phyloP scores from a whole-genome alignment of 2,329 filamentous ascomycete species.

The Lecanicillium sp. region DNA sequence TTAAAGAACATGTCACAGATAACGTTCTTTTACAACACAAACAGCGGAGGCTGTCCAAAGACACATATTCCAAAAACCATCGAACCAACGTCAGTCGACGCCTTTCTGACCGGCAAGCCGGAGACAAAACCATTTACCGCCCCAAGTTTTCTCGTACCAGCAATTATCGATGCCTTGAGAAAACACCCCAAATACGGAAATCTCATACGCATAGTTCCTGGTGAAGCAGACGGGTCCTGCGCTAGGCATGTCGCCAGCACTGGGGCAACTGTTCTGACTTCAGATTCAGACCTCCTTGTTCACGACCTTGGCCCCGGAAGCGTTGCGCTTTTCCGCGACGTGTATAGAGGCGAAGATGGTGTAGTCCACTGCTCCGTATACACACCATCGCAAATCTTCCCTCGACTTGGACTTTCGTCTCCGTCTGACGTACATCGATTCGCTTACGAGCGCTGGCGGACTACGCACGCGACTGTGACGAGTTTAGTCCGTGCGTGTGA shows the following conservation, averaged over 20 bases:
- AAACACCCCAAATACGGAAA: slow-evolving; percentile 30
- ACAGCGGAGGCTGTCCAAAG: slow-evolving; percentile 17
- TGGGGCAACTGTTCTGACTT: slow-evolving; percentile 58
- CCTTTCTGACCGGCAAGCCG: slow-evolving; percentile 17
- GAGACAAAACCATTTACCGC: slow-evolving; percentile 30
- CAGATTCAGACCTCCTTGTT: slow-evolving; percentile 80
- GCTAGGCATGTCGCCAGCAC: slow-evolving; percentile 51
- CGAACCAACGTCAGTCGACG: slow-evolving; percentile 8
- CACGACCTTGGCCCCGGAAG: slow-evolving; percentile 60
- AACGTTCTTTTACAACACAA: slow-evolving; percentile 31
- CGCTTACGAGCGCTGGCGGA: slow-evolving; percentile 25
- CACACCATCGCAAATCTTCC: slow-evolving; percentile 27
- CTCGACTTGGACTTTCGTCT: slow-evolving; percentile 31
- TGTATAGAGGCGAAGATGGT: slow-evolving; percentile 31
- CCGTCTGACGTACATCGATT: slow-evolving; percentile 20
- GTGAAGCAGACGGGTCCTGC: slow-evolving; percentile 80
- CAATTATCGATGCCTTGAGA: slow-evolving; percentile 63
- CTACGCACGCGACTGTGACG: slow-evolving; percentile 19
- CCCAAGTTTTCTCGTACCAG: slow-evolving; percentile 68
- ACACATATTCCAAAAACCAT: slow-evolving; percentile 12
- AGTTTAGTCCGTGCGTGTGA: slow-evolving; percentile 21
- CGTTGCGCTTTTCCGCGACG: slow-evolving; percentile 61
- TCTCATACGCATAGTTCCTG: slow-evolving; percentile 56
- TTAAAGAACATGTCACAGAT: slow-evolving; percentile 49
- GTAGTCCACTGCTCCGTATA: slow-evolving; percentile 19